Percentiles rank a stretch among this genome's conserved stretches.
These are phyloP conservation scores for Angophora floribunda DNA, from an alignment of 345 rosid genomes.

Conservation along the genomic window DNA sequence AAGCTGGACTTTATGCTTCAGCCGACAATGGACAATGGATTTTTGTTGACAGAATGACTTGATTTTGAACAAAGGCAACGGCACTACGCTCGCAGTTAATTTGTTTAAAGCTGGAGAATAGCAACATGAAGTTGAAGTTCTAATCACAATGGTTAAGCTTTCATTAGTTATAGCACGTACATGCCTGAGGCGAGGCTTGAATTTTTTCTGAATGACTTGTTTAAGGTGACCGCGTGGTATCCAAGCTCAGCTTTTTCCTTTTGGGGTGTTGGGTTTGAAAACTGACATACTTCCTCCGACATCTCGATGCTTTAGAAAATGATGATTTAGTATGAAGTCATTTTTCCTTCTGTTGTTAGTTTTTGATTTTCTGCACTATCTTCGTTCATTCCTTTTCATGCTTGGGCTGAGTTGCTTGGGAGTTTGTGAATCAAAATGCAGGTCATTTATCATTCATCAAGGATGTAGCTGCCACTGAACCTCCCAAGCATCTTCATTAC, in stretches of 20 bases:
- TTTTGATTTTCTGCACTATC: not conserved
- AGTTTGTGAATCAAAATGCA: conserved; percentile 10
- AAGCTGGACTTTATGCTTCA: not conserved
- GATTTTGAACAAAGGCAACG: not conserved
- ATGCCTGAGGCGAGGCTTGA: not conserved
- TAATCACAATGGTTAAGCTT: not conserved
- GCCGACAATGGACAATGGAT: not conserved
- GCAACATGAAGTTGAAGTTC: not conserved
- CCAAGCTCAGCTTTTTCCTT: not conserved
- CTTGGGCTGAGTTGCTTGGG: not conserved
- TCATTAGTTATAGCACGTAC: not conserved
- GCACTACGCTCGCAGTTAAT: not conserved
- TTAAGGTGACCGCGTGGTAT: not conserved
- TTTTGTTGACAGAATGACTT: not conserved
- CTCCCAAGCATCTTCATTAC: conserved; percentile 55
- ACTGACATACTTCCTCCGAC: not conserved
- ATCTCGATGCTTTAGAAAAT: not conserved
- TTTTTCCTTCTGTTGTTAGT: not conserved
- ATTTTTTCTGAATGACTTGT: not conserved
- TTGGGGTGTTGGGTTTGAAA: not conserved
- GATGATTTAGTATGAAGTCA: not conserved
- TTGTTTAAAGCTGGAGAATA: not conserved
- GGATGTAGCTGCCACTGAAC: conserved; percentile 61
- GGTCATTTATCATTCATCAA: conserved; percentile 65
- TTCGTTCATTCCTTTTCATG: not conserved